phyloP scores from a whole-genome alignment of 2,329 filamentous ascomycete genomes.

The Cladophialophora exuberans region DNA sequence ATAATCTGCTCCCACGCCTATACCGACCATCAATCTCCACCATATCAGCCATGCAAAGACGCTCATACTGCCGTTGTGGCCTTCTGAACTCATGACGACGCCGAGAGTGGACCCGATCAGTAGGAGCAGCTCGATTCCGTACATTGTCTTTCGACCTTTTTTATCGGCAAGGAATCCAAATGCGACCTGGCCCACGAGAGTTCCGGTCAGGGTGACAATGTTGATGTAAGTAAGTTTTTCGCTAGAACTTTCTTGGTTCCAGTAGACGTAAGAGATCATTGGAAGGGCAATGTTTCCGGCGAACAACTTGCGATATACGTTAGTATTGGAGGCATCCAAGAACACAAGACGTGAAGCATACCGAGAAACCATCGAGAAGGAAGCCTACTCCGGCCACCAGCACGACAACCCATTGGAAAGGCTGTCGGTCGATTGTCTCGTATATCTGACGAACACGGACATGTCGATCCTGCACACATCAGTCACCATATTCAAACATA shows the following conservation, averaged over 20 bases:
- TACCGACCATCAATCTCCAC: conserved; percentile 53
- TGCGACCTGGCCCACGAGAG: conserved; percentile 50
- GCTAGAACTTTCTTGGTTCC: conserved; percentile 42
- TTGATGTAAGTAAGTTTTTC: conserved; percentile 47
- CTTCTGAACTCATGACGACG: conserved; percentile 50
- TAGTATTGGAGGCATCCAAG: conserved; percentile 28
- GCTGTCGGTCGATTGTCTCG: conserved; percentile 48
- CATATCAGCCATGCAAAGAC: conserved; percentile 51
- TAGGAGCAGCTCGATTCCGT: conserved; percentile 54
- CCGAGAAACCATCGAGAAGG: conserved; percentile 52
- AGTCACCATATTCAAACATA: neutral
- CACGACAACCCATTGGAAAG: conserved; percentile 48
- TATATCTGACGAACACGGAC: conserved; percentile 49
- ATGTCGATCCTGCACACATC: conserved; percentile 42
- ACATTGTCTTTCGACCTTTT: conserved; percentile 55
- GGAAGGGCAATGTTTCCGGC: conserved; percentile 56
- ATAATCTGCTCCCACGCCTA: conserved; percentile 69
- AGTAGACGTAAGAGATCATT: conserved; percentile 54
- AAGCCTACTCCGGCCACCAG: conserved; percentile 55
- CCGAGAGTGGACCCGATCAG: conserved; percentile 52
- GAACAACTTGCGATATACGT: conserved; percentile 42
- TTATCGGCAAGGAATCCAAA: conserved; percentile 54
- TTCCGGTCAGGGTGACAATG: conserved; percentile 51
- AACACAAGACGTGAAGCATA: conserved; percentile 29
- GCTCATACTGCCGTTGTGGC: conserved; percentile 47